phyloP scores from a whole-genome alignment of 805 yeast species.

The Ogataea methylovora region DNA sequence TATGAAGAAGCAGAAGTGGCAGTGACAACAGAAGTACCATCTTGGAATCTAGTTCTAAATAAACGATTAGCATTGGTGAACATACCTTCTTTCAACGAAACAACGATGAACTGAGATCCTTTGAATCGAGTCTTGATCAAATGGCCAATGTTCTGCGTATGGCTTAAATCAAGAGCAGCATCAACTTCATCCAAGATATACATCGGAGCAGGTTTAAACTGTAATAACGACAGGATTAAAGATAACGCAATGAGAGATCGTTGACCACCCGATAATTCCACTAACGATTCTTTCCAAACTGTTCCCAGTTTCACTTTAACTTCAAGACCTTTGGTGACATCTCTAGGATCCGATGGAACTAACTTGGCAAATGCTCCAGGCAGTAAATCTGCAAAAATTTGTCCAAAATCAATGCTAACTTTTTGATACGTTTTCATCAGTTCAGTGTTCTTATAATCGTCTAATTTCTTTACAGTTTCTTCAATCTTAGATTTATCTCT shows the following conservation, averaged over 20 bases:
- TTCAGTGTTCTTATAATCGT: slow-evolving; percentile 79
- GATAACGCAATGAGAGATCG: slow-evolving; percentile 90
- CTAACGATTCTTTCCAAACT: slow-evolving; percentile 93
- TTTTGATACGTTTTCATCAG: slow-evolving; percentile 78
- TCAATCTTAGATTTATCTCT: slow-evolving; percentile 85
- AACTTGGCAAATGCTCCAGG: slow-evolving; percentile 89
- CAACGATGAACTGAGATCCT: slow-evolving; percentile 95
- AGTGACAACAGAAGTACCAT: slow-evolving; percentile 90
- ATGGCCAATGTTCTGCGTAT: slow-evolving; percentile 96
- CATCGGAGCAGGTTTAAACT: slow-evolving; percentile 98
- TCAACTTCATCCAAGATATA: slow-evolving; percentile 96
- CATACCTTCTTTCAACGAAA: slow-evolving; percentile 96
- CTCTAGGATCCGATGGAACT: slow-evolving; percentile 72
- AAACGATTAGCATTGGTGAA: slow-evolving; percentile 94
- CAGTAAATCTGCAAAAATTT: slow-evolving; percentile 76
- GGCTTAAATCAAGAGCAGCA: slow-evolving; percentile 95
- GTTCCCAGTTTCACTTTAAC: slow-evolving; percentile 84
- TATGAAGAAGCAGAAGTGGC: slow-evolving; percentile 31
- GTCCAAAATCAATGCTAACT: slow-evolving; percentile 85
- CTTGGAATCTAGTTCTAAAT: slow-evolving; percentile 89
- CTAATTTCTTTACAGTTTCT: slow-evolving; percentile 75
- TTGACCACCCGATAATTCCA: slow-evolving; percentile 96
- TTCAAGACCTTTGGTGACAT: slow-evolving; percentile 84
- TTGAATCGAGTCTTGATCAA: slow-evolving; percentile 90
- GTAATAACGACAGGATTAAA: slow-evolving; percentile 82